Evolutionary conservation across 352 stramenopile species (phyloP), one percentile per base, ranked within the genome.

Genomic region (Pythium plurisporium): DNA sequence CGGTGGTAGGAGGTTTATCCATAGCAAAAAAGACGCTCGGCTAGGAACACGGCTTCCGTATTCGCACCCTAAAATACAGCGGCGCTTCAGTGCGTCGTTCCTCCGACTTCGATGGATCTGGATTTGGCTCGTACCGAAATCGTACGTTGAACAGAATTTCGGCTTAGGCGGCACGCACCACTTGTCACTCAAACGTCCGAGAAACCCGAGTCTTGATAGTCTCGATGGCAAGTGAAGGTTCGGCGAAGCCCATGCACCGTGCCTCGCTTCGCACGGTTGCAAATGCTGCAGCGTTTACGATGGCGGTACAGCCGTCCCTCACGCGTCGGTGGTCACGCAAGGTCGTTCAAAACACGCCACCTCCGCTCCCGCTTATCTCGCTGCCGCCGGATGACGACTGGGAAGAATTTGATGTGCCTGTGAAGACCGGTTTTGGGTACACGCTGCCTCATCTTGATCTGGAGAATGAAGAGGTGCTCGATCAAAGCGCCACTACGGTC

Each of bases 401-500:
- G 74, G 76, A 83, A 47, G 71, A 89, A 41, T 89, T 87, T 40
- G 67, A 86, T 41, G 75, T 72, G 4, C 63, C 76, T 3, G 82
- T 74, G 25, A 76, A 72, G 33, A 82, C 76, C 9, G 79, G 79
- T 2, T 89, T 89, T 38, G 55, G 49, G 30, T 87, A 89, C 45
- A 38, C 55, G 2, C 54, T 89, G 15, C 73, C 79, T 14, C 62
- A 87, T 33, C n/a, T 82, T 8, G 62, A 69, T 10, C 37, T 75
- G 19, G 40, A 72, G 10, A 57, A 74, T 7, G 76, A 82, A 34
- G 69, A 75, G n/a, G 45, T 47, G 30, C 46, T 66, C 20, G 64
- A 79, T 34, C 33, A 48, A 0, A 53, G 34, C 41, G 45, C 34
- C 20, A 22, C 36, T 2, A 25, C 25, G 22, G 17, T 8, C 19